Conservation (phyloP, 495 filamentous ascomycete genomes). For the Thermothielavioides terrestris region DNA sequence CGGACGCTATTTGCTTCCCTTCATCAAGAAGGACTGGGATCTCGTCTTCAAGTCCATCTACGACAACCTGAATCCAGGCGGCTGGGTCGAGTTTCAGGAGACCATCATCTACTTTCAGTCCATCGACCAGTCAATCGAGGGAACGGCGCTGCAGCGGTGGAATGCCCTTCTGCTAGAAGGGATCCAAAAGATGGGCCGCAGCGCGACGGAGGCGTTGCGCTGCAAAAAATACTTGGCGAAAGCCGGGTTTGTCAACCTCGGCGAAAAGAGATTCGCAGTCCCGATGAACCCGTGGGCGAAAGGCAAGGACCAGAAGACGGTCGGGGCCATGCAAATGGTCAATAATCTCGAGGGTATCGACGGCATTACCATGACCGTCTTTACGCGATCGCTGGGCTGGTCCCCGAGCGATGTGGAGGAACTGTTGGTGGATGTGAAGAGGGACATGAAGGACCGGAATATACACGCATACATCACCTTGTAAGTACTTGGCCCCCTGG, state of each 20-base stretch:
- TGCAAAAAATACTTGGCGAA: constrained; percentile 26
- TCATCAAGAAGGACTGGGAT: constrained; percentile 16
- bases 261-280: constrained; percentile 37
- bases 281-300: constrained; percentile 47
- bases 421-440: constrained; percentile 41
- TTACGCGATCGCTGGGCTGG: constrained; percentile 46
- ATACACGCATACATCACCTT: constrained; percentile 41
- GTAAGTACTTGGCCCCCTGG: constrained; percentile 22
- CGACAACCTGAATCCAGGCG: constrained; percentile 38
- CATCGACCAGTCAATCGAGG: constrained; percentile 21
- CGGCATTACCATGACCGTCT: constrained; percentile 42
- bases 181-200: constrained; percentile 17
- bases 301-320: constrained; percentile 37
- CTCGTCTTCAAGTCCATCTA: constrained; percentile 36
- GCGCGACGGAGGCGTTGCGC: constrained; percentile 4
- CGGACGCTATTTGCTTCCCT: constrained; percentile 12
- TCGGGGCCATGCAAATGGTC: constrained; percentile 37
- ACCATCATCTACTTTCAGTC: constrained; percentile 26
- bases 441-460: constrained; percentile 40
- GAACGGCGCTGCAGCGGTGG: constrained; percentile 26
- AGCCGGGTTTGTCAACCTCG: constrained; percentile 39
- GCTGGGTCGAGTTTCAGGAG: constrained; percentile 46
- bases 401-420: constrained; percentile 41
- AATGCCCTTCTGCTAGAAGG: constrained; percentile 23
- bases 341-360: constrained; percentile 37